These are phyloP conservation scores for Starmerella geochares DNA, from an alignment of 805 yeast species.

Conservation along the genomic window DNA sequence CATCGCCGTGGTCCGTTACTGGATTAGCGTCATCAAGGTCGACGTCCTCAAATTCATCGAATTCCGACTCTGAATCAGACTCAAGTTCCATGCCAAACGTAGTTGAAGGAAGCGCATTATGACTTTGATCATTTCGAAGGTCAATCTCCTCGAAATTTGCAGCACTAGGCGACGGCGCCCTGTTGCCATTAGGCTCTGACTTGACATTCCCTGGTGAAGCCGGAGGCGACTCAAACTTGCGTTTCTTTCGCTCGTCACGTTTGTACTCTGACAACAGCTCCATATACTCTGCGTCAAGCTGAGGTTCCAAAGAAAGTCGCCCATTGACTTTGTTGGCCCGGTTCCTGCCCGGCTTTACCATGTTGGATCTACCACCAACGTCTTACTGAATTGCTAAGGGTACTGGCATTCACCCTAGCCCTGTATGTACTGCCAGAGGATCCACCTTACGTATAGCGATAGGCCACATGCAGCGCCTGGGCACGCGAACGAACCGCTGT, in stretches of 20 bases:
- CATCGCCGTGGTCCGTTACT: constrained; percentile 3
- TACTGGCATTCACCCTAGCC: too few species aligned
- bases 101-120: neutral
- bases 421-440: neutral
- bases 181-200: neutral
- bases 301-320: constrained; percentile 1
- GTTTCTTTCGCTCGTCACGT: constrained; percentile 10
- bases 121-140: neutral
- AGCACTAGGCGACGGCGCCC: neutral
- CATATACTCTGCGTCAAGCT: constrained; percentile 14
- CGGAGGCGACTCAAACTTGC: neutral
- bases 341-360: neutral
- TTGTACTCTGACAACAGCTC: constrained; percentile 17
- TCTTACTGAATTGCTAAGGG: neutral
- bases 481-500: too few species aligned
- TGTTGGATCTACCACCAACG: neutral
- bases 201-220: neutral
- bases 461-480: neutral
- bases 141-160: neutral
- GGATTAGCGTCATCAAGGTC: constrained; percentile 16
- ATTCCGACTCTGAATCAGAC: constrained; percentile 13
- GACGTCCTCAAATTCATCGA: constrained; percentile 26
- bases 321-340: neutral
- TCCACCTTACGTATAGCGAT: neutral
- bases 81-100: neutral